phyloP scores from a whole-genome alignment of 805 yeast species.

The Suhomyces vadensis region DNA sequence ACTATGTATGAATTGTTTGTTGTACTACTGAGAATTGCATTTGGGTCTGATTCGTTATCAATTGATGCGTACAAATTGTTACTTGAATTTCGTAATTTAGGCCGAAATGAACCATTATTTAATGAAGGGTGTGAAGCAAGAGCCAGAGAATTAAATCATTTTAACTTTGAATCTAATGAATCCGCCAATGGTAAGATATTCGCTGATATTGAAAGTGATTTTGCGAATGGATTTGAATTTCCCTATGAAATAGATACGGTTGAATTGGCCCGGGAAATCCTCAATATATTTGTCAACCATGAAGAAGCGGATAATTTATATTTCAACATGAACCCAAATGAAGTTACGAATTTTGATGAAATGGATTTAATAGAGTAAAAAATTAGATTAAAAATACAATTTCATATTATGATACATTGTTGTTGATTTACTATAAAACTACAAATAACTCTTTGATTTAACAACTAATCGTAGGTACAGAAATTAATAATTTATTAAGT shows the following conservation, averaged over 20 bases:
- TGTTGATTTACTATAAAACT: constrained; percentile 6
- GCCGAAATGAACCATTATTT: constrained; percentile 35
- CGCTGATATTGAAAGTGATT: constrained; percentile 42
- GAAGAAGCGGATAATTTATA: constrained; percentile 80
- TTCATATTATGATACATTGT: constrained; percentile 3
- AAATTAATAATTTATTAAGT: constrained; percentile 4
- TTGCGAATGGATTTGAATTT: constrained; percentile 61
- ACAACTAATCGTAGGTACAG: constrained; percentile 1
- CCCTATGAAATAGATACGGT: constrained; percentile 62
- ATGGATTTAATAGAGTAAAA: constrained; percentile 21
- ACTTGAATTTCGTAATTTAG: constrained; percentile 31
- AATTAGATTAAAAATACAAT: neutral
- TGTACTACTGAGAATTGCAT: constrained; percentile 53
- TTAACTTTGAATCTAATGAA: constrained; percentile 3
- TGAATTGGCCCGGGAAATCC: constrained; percentile 67
- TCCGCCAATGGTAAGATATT: constrained; percentile 18
- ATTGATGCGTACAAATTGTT: constrained; percentile 39
- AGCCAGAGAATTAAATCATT: constrained; percentile 40
- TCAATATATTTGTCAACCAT: constrained; percentile 66
- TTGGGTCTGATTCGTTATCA: constrained; percentile 46
- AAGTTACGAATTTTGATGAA: constrained; percentile 21
- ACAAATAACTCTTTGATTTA: neutral
- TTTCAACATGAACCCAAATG: constrained; percentile 57
- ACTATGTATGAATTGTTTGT: constrained; percentile 49
- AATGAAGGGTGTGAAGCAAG: constrained; percentile 47